phyloP scores from a whole-genome alignment of 2,329 filamentous ascomycete genomes.

The Fusarium sp. region DNA sequence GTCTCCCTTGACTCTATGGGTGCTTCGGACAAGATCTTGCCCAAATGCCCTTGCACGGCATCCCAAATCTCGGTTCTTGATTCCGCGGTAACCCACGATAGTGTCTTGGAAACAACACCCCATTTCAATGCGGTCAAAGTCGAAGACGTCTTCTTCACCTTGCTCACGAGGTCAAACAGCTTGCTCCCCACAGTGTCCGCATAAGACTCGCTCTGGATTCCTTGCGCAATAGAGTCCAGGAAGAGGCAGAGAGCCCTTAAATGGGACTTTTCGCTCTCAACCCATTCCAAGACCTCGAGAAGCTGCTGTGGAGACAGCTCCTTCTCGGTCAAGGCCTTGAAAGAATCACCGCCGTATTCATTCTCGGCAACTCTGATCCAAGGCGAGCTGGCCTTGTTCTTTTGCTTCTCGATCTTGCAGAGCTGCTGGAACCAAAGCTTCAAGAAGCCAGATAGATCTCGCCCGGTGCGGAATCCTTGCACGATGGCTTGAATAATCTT shows the following conservation, averaged over 20 bases:
- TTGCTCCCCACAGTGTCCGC: conserved; percentile 56
- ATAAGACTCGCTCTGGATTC: conserved; percentile 56
- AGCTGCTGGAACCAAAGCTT: conserved; percentile 61
- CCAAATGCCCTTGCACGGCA: conserved; percentile 48
- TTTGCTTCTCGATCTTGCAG: conserved; percentile 48
- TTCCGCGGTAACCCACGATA: conserved; percentile 50
- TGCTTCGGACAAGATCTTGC: conserved; percentile 49
- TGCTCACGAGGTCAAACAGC: conserved; percentile 52
- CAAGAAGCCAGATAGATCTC: conserved; percentile 60
- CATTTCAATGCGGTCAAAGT: conserved; percentile 54
- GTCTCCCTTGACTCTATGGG: conserved; percentile 51
- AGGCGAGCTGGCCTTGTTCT: conserved; percentile 44
- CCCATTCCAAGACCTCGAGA: conserved; percentile 57
- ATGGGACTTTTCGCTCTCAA: conserved; percentile 49
- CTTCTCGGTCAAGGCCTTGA: conserved; percentile 52
- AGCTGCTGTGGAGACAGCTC: conserved; percentile 61
- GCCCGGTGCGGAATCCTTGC: conserved; percentile 57
- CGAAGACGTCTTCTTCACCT: conserved; percentile 46
- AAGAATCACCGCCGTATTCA: conserved; percentile 27
- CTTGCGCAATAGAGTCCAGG: conserved; percentile 56
- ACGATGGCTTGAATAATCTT: conserved; percentile 58
- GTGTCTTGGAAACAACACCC: conserved; percentile 52
- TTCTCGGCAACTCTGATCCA: conserved; percentile 49
- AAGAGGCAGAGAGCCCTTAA: conserved; percentile 55
- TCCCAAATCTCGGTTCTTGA: conserved; percentile 50